Evolutionary conservation across 257 asterid genomes (phyloP), one percentile per base, ranked within the genome.

Genomic region (Scutellaria baicalensis): DNA sequence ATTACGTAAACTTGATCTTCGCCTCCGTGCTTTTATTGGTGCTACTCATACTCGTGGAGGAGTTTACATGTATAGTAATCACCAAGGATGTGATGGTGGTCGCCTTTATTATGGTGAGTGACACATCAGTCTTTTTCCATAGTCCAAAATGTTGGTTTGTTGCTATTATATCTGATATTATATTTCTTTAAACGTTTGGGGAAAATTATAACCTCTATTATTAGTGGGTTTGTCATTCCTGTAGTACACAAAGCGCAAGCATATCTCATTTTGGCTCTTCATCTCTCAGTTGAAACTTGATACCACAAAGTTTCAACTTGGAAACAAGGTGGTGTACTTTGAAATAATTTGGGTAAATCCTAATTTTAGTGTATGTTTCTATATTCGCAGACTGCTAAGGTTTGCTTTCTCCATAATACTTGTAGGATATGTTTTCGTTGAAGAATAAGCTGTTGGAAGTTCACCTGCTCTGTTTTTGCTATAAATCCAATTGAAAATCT

Each of bases 31-130:
- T 72, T 81, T 91, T 78, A 85, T 91, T 48, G 91, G 96, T 67
- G 97, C 99, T 68, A 93, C 96, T n/a, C 86, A 86, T 83, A 87
- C 92, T 55, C 96, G 97, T 71, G 99, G 97, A 67, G 99, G 99
- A 71, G 96, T 93, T 74, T 91, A 93, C 81, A 82, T 93, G 96
- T 93, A 93, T 64, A 87, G 96, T 76, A 93, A 91, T 86, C 99
- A 87, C 48, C 96, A 89, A 77, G 99, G 99, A 79, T 93, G 99
- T 71, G 99, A 93, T 79, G 99, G 99, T 31, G 85, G 96, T 58
- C 99, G 96, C 71, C 93, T 91, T 63, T 93, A 91, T 84, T 93
- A 80, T 72, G 99, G 99, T 91, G 78, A 74, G 84, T 79, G 49
- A 40, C 56, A 31, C 51, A 73, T 51, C 33, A 66, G 56, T n/a